phyloP scores from a whole-genome alignment of 78 protist species.

The Cyanophora paradoxa region DNA sequence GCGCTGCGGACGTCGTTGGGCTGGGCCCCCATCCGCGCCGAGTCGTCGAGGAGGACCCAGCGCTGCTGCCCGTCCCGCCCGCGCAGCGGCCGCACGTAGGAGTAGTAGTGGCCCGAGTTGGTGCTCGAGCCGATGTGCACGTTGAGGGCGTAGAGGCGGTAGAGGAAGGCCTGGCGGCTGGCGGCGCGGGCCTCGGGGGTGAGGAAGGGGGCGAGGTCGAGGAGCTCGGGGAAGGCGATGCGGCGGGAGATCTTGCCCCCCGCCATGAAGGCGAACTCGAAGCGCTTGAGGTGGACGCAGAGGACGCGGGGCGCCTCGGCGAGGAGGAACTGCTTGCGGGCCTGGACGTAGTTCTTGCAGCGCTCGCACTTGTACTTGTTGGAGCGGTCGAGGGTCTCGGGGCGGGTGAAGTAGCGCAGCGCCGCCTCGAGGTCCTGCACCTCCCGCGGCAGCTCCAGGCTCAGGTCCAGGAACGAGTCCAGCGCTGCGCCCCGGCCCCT shows the following conservation, averaged over 20 bases:
- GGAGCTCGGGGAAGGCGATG: neutral
- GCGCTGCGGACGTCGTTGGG: too few species aligned
- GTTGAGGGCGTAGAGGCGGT: neutral
- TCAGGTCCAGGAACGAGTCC: too few species aligned
- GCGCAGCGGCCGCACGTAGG: neutral
- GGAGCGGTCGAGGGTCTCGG: neutral
- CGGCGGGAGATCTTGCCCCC: conserved; percentile 3
- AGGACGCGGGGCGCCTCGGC: neutral
- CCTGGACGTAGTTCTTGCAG: neutral
- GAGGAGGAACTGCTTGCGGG: neutral
- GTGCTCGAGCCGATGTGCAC: neutral
- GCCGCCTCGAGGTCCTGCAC: neutral
- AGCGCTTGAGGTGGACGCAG: neutral
- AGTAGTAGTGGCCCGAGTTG: neutral
- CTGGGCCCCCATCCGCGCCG: too few species aligned
- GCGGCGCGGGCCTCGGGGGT: neutral
- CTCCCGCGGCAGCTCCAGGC: too few species aligned
- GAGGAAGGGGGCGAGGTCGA: neutral
- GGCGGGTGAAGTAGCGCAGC: neutral
- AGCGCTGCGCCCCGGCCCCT: too few species aligned
- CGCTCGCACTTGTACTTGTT: neutral
- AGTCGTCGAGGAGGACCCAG: neutral
- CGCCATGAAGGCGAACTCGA: neutral
- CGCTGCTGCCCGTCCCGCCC: too few species aligned
- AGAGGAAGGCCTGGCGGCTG: neutral